phyloP scores from a whole-genome alignment of 495 filamentous ascomycete species.

The Aspergillus carlsbadensis region DNA sequence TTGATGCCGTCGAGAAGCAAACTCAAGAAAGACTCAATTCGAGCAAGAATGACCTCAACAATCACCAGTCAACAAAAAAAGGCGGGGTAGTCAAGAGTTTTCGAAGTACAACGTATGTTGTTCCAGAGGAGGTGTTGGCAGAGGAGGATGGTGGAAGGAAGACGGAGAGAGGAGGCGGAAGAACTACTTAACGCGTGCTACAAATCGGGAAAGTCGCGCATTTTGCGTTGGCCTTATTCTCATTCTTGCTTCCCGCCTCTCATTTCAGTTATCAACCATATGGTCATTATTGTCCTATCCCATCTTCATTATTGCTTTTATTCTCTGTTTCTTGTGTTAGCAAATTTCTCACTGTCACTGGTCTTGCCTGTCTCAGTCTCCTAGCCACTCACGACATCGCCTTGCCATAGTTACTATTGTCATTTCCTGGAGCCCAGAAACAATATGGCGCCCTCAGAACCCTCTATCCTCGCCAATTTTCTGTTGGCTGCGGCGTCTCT shows the following conservation, averaged over 20 bases:
- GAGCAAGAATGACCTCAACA: not conserved
- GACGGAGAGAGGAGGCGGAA: slow-evolving; percentile 14
- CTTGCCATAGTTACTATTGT: not conserved
- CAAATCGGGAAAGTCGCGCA: slow-evolving; percentile 14
- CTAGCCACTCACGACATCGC: not conserved
- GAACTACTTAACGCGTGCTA: slow-evolving; percentile 17
- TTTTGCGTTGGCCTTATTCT: not conserved
- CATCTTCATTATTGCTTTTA: too few species aligned
- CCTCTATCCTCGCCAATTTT: slow-evolving; percentile 71
- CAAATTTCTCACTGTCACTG: too few species aligned
- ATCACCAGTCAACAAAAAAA: not conserved
- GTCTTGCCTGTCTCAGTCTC: not conserved
- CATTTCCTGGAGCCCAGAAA: not conserved
- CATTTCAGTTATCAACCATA: not conserved
- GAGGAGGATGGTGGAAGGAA: slow-evolving; percentile 5
- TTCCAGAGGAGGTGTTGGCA: not conserved
- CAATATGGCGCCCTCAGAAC: slow-evolving; percentile 69
- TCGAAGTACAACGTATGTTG: not conserved
- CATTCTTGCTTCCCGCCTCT: not conserved
- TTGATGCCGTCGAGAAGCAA: not conserved
- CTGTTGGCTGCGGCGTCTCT: slow-evolving; percentile 73
- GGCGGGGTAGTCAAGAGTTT: not conserved
- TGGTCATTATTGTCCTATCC: too few species aligned
- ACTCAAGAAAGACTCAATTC: not conserved
- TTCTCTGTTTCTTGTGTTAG: too few species aligned